These are phyloP conservation scores for Gossypium davidsonii DNA, from an alignment of 441 rosid species.

Conservation along the genomic window DNA sequence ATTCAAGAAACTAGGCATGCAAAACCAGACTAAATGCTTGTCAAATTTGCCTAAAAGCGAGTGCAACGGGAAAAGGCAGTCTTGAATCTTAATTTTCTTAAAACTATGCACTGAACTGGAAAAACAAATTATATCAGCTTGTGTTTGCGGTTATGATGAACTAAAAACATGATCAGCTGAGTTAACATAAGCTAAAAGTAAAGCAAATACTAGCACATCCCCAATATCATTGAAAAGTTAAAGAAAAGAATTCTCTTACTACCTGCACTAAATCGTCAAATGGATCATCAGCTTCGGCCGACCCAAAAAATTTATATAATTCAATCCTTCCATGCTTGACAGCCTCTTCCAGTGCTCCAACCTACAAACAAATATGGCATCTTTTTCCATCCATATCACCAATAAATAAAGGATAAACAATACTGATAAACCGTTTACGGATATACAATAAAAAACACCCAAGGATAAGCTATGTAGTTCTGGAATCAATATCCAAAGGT, in stretches of 20 bases:
- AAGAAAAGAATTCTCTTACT: background rate
- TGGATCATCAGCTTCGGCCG: constrained; percentile 18
- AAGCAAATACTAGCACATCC: background rate
- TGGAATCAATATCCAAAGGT: background rate
- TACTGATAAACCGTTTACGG: background rate
- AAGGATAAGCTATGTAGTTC: background rate
- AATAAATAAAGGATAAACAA: background rate
- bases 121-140: background rate
- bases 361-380: constrained; percentile 33
- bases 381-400: background rate
- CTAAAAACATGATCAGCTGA: background rate
- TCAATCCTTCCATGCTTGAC: constrained; percentile 69
- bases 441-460: background rate
- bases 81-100: background rate
- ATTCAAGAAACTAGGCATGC: background rate
- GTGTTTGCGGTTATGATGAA: background rate
- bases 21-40: background rate
- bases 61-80: background rate
- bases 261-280: constrained; percentile 62
- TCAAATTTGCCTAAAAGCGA: background rate
- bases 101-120: background rate
- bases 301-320: constrained; percentile 51
- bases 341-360: constrained; percentile 68
- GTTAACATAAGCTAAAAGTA: background rate
- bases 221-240: background rate